These are phyloP conservation scores for Alternaria sp. DNA, from an alignment of 2,329 filamentous ascomycete genomes.

Conservation along the genomic window DNA sequence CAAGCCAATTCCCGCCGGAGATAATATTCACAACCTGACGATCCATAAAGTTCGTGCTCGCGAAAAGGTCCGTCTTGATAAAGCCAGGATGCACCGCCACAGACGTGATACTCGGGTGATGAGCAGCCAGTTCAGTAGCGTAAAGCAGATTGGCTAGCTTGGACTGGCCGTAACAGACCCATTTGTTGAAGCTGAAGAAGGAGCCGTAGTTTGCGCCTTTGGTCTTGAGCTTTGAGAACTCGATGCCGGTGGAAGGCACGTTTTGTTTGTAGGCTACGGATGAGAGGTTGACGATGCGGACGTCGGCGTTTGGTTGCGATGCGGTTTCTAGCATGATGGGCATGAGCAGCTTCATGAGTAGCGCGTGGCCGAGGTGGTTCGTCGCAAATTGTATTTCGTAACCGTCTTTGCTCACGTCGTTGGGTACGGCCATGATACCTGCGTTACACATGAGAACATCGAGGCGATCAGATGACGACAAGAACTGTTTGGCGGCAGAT, in stretches of 20 bases:
- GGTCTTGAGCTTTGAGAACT: constrained; percentile 28
- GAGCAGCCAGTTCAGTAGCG: constrained; percentile 49
- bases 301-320: constrained; percentile 47
- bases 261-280: constrained; percentile 38
- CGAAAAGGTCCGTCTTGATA: constrained; percentile 54
- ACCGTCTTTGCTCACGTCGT: constrained; percentile 52
- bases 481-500: constrained; percentile 2
- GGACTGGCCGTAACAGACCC: constrained; percentile 55
- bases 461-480: constrained; percentile 48
- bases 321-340: constrained; percentile 53
- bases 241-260: constrained; percentile 36
- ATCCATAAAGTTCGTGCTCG: constrained; percentile 32
- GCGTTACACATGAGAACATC: constrained; percentile 58
- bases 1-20: background rate
- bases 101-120: constrained; percentile 54
- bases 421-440: constrained; percentile 49
- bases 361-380: constrained; percentile 59
- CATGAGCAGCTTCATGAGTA: constrained; percentile 55
- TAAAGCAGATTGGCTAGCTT: constrained; percentile 61
- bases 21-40: background rate
- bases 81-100: constrained; percentile 58
- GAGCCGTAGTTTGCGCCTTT: constrained; percentile 28
- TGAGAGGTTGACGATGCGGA: constrained; percentile 54
- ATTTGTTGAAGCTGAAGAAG: constrained; percentile 39
- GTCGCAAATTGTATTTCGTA: constrained; percentile 60